Conservation (phyloP, 2,329 filamentous ascomycete species). For the Remersonia thermophila region DNA sequence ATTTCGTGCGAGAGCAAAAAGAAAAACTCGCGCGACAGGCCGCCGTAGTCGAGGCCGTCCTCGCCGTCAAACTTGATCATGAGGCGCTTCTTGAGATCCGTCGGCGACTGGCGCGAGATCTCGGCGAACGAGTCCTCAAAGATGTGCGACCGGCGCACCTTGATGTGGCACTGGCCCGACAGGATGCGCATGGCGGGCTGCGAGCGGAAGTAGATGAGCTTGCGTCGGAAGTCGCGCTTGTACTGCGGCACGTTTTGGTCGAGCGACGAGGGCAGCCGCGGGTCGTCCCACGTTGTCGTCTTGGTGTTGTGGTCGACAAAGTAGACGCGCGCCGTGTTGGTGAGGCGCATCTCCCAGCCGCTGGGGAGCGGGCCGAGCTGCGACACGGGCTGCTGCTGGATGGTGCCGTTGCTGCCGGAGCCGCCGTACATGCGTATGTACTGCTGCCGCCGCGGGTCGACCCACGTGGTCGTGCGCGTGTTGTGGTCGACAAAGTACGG, state of each 20-base stretch:
- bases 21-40: slow-evolving; percentile 97
- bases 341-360: slow-evolving; percentile 98
- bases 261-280: slow-evolving; percentile 82
- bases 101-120: slow-evolving; percentile 91
- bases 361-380: slow-evolving; percentile 91
- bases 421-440: slow-evolving; percentile 96
- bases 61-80: slow-evolving; percentile 99
- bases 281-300: slow-evolving; percentile 98
- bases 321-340: slow-evolving; percentile 94
- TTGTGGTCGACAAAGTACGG: slow-evolving; percentile 98
- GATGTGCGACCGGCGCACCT: slow-evolving; percentile 90
- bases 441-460: slow-evolving; percentile 90
- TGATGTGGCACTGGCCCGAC: slow-evolving; percentile 95
- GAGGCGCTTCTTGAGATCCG: slow-evolving; percentile 90
- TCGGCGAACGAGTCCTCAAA: slow-evolving; percentile 99
- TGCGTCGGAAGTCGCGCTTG: slow-evolving; percentile 95
- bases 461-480: slow-evolving; percentile 95
- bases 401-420: slow-evolving; percentile 70
- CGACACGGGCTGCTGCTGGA: slow-evolving; percentile 95
- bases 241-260: slow-evolving; percentile 99
- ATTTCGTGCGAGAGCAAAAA: slow-evolving; percentile 98
- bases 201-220: slow-evolving; percentile 98
- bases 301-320: slow-evolving; percentile 99
- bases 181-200: slow-evolving; percentile 92
- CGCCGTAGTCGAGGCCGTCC: slow-evolving; percentile 94